Percentiles rank a stretch among this genome's conserved stretches.
Evolutionary conservation across 352 stramenopile genomes (phyloP).

Genomic region (Pythium angustatum): DNA sequence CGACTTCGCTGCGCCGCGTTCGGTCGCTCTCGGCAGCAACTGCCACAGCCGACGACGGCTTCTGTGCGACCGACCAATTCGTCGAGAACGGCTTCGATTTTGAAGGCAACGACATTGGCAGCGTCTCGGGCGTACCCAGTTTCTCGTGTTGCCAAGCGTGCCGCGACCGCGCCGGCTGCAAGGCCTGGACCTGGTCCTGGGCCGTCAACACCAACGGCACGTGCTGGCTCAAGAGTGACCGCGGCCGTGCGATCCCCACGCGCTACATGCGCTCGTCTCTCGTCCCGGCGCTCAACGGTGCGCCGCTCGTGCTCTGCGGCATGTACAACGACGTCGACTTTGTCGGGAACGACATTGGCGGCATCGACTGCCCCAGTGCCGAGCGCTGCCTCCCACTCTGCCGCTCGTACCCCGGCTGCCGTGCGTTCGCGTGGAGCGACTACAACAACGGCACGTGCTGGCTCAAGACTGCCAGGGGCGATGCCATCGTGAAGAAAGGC

Average conservation of each 20-base stretch:
- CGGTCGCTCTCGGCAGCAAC: background rate
- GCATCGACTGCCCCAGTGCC: slow-evolving; percentile 15
- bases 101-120: slow-evolving; percentile 30
- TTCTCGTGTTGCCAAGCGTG: slow-evolving; percentile 39
- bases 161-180: slow-evolving; percentile 8
- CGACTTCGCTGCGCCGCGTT: background rate
- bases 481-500: slow-evolving; percentile 17
- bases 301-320: background rate
- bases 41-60: slow-evolving; percentile 8
- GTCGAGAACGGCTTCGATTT: slow-evolving; percentile 31
- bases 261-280: slow-evolving; percentile 26
- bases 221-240: slow-evolving; percentile 30
- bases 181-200: slow-evolving; percentile 20
- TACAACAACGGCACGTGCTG: slow-evolving; percentile 56
- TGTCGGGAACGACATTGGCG: slow-evolving; percentile 30
- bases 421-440: slow-evolving; percentile 42
- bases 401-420: slow-evolving; percentile 17
- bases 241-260: slow-evolving; percentile 8
- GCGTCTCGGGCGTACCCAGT: slow-evolving; percentile 8
- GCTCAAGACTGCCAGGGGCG: slow-evolving; percentile 39
- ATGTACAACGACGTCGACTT: slow-evolving; percentile 29
- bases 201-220: slow-evolving; percentile 22
- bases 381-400: slow-evolving; percentile 27
- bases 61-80: slow-evolving; percentile 7
- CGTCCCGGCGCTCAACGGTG: slow-evolving; percentile 14